Percentiles rank a stretch among this genome's conserved stretches.
These are phyloP conservation scores for Plantago major DNA, from an alignment of 257 asterid species.

Conservation along the genomic window DNA sequence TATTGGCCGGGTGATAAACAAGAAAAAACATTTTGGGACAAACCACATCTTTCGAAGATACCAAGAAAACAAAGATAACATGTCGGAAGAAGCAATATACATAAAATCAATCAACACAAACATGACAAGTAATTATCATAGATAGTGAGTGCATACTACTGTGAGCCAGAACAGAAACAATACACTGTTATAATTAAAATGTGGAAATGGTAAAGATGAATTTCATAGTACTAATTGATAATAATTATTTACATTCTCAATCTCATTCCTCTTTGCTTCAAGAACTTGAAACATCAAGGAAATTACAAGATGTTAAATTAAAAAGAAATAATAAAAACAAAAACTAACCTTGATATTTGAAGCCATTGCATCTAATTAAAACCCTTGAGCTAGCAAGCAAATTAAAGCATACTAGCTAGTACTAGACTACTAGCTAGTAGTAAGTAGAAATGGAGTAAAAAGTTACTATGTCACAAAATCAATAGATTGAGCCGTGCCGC, in stretches of 20 bases:
- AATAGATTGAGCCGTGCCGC: conserved; percentile 11
- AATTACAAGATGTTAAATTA: not conserved
- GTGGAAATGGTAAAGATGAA: no score
- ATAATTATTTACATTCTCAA: not conserved
- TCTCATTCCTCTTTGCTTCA: not conserved
- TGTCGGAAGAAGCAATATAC: no score
- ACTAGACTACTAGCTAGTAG: no score
- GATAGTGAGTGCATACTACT: no score
- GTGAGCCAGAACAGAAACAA: no score
- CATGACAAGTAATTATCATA: no score
- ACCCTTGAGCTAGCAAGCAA: not conserved
- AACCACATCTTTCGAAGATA: not conserved
- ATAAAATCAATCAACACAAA: no score
- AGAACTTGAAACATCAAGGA: not conserved
- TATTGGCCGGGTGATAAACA: not conserved
- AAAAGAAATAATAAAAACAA: not conserved
- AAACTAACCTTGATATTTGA: not conserved
- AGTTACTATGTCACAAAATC: conserved; percentile 1
- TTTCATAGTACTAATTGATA: no score
- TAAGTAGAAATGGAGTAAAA: not conserved
- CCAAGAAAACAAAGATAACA: not conserved
- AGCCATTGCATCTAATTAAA: not conserved
- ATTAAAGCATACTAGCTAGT: not conserved
- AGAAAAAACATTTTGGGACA: conserved; percentile 8
- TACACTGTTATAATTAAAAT: no score